Evolutionary conservation across 768 basidiomycete genomes (phyloP), one percentile per base, ranked within the genome.

Genomic region (Trametes cubensis): DNA sequence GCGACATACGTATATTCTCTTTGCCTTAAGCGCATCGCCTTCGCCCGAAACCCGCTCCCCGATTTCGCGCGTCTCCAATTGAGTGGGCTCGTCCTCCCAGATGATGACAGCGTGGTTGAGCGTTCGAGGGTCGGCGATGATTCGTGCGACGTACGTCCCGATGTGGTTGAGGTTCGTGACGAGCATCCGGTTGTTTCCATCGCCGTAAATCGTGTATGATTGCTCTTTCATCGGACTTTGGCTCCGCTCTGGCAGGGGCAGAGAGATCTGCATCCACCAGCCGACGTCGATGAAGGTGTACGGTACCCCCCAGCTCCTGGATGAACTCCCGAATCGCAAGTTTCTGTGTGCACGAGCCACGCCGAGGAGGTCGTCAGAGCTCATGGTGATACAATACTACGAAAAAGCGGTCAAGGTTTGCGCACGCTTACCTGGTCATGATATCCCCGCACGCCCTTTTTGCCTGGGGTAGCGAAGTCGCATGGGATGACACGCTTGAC

Each of bases 221-320:
- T 2, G 18, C 2, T 23, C 48, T 30, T 50, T 58, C 6, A 48
- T 10, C 18, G 34, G 10, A 2, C 10, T 20, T 8, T 17, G 28
- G n/a, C 44, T 55, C 6, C 42, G 51, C 17, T 52, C 17, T 1
- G 45, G 46, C 4, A 42, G 30, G 3, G 68, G 58, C 14, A 69
- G 48, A 11, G 58, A 3, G 14, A 67, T 11, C 55, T 75, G 71
- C 66, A 68, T 67, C 74, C 75, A 75, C 62, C 64, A 73, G 6
- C 74, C 73, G n/a, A 72, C 71, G 54, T 74, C 73, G 55, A 75
- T 72, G 61, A 73, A 70, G 7, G 75, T 75, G 53, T 76, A 70
- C 0, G 65, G 61, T 2, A 73, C 56, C 28, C 65, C n/a, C 69
- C 15, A 69, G 58, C 13, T 64, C 65, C 15, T 66, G 39, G 57